Conservation (phyloP, 805 yeast species). For the Yamadazyma olivae region DNA sequence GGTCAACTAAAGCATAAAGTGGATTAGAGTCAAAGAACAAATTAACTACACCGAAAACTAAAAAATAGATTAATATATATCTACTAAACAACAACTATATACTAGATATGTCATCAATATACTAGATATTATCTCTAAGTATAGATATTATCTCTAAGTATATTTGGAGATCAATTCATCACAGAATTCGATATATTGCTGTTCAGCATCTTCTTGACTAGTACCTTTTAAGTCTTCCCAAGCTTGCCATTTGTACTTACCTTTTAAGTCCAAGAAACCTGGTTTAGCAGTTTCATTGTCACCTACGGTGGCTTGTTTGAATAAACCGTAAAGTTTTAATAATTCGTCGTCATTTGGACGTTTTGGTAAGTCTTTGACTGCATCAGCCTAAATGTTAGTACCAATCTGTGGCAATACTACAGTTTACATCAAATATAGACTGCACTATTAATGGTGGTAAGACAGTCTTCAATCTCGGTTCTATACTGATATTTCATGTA, state of each 20-base stretch:
- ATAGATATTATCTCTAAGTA: neutral
- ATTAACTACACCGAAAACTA: neutral
- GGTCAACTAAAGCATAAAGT: neutral
- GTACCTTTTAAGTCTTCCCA: constrained; percentile 89
- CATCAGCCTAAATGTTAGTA: constrained; percentile 58
- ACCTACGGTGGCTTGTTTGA: constrained; percentile 96
- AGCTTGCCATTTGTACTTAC: constrained; percentile 96
- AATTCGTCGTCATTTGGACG: constrained; percentile 88
- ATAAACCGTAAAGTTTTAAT: constrained; percentile 83
- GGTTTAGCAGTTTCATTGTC: constrained; percentile 89
- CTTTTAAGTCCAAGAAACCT: constrained; percentile 88
- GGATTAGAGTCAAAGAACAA: neutral
- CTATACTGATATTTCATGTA: no score
- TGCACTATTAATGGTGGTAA: no score
- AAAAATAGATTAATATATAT: neutral
- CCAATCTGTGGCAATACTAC: neutral
- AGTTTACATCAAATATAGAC: neutral
- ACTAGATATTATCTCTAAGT: neutral
- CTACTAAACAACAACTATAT: no score
- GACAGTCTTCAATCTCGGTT: no score
- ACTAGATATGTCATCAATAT: no score
- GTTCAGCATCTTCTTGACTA: constrained; percentile 87
- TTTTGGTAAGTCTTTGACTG: constrained; percentile 68
- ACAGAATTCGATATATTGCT: constrained; percentile 67
- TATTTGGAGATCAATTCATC: constrained; percentile 55